phyloP scores from a whole-genome alignment of 2,329 filamentous ascomycete genomes.

The Botrytis medusae region DNA sequence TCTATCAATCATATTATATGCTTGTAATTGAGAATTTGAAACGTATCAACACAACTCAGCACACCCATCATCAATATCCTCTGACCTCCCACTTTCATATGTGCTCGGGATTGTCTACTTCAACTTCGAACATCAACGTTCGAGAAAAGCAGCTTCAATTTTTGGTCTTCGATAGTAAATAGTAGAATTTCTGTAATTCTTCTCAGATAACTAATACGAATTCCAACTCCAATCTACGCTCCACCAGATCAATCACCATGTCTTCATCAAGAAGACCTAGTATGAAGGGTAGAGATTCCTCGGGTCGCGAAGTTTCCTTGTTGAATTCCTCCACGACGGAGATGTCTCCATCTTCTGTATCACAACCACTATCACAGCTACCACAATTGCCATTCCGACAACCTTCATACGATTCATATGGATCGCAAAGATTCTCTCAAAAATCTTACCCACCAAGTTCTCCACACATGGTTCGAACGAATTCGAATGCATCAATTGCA shows the following conservation, averaged over 20 bases:
- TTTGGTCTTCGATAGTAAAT: background rate
- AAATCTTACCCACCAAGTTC: conserved; percentile 22
- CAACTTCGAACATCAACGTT: background rate
- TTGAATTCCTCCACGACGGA: conserved; percentile 45
- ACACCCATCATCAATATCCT: background rate
- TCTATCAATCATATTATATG: background rate
- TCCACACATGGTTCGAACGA: conserved; percentile 28
- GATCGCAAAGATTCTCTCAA: conserved; percentile 15
- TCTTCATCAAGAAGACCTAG: conserved; percentile 29
- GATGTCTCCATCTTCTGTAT: conserved; percentile 41
- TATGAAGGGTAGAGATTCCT: conserved; percentile 58
- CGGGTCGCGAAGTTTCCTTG: conserved; percentile 58
- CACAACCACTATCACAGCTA: conserved; percentile 15
- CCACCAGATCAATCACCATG: conserved; percentile 22
- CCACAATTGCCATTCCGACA: conserved; percentile 22
- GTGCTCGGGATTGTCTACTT: background rate
- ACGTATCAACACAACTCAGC: background rate
- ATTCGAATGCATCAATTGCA: conserved; percentile 43
- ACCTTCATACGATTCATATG: background rate
- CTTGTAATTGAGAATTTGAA: background rate
- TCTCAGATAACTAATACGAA: background rate
- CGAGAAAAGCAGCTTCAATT: background rate
- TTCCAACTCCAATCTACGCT: background rate
- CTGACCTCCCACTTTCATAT: background rate
- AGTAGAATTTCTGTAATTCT: background rate